Conservation (phyloP, 2,329 filamentous ascomycete species). For the Nectriaceae sp. region DNA sequence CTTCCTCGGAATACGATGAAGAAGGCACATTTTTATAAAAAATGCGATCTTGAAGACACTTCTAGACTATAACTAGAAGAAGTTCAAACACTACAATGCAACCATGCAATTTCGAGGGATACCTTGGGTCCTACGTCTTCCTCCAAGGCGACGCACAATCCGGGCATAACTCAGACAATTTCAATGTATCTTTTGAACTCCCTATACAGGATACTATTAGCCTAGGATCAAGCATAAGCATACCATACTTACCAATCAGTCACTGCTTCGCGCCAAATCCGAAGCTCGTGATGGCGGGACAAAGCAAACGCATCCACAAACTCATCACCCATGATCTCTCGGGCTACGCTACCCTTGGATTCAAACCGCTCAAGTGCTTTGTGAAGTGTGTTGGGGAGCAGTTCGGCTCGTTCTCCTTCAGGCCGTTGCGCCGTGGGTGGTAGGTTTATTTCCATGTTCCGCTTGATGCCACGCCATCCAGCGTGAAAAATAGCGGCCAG, state of each 20-base stretch:
- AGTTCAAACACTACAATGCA: neutral
- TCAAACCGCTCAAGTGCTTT: conserved; percentile 67
- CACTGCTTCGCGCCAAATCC: conserved; percentile 75
- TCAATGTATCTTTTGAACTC: conserved; percentile 11
- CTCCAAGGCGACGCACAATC: neutral
- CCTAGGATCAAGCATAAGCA: no score
- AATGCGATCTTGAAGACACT: no score
- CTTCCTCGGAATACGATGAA: no score
- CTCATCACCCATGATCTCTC: conserved; percentile 70
- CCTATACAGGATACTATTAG: neutral
- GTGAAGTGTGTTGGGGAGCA: conserved; percentile 68
- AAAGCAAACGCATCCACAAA: conserved; percentile 75
- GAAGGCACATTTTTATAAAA: no score
- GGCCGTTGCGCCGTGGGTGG: conserved; percentile 62
- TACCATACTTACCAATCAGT: conserved; percentile 68
- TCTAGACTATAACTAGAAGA: neutral
- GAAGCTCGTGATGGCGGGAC: conserved; percentile 66
- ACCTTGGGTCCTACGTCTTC: neutral
- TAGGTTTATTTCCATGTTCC: conserved; percentile 67
- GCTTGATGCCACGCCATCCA: conserved; percentile 71
- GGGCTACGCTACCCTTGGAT: conserved; percentile 65
- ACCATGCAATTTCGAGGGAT: neutral
- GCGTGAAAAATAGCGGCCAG: conserved; percentile 68
- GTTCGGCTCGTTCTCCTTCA: conserved; percentile 56
- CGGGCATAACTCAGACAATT: conserved; percentile 2